A percentile compares a stretch with the other conserved stretches of the same genome.
These are phyloP conservation scores for Cydonia oblonga DNA, from an alignment of 331 rosid genomes.

Conservation along the genomic window DNA sequence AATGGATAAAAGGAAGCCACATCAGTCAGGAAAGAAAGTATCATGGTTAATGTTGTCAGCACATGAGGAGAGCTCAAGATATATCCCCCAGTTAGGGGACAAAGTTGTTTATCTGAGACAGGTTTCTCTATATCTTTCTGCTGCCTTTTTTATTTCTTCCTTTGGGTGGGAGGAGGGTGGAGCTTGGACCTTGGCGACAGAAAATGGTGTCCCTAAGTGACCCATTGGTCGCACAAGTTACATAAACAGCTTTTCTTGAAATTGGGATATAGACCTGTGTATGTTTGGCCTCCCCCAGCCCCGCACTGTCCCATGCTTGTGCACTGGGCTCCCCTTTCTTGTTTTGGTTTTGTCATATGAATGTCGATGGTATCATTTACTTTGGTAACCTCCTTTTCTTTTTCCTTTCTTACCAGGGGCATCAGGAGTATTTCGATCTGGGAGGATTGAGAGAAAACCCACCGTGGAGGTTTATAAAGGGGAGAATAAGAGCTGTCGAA, in stretches of 20 bases:
- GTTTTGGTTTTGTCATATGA: background rate
- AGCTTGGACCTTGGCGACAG: background rate
- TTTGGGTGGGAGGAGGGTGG: background rate
- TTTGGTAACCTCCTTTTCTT: constrained; percentile 8
- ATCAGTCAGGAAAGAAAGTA: constrained; percentile 48
- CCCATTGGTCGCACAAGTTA: background rate
- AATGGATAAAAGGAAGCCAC: constrained; percentile 42
- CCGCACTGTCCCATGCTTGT: background rate
- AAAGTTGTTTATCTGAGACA: constrained; percentile 88
- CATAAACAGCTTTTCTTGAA: background rate
- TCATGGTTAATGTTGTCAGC: constrained; percentile 79
- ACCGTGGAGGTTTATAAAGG: constrained; percentile 63
- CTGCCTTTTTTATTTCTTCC: background rate
- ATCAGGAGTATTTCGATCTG: constrained; percentile 69
- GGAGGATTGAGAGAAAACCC: constrained; percentile 51
- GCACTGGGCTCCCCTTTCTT: background rate
- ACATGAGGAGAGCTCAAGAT: constrained; percentile 85
- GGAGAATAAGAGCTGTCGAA: constrained; percentile 61
- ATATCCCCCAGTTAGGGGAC: constrained; percentile 92
- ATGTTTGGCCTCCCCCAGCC: background rate
- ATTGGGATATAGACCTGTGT: background rate
- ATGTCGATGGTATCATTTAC: background rate
- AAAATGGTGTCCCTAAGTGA: background rate
- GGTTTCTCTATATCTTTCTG: constrained; percentile 30
- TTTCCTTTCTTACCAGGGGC: constrained; percentile 53